Percentiles rank a stretch among this genome's conserved stretches.
Conservation (phyloP, 139 green algal genomes). For the Closterium sp. region DNA sequence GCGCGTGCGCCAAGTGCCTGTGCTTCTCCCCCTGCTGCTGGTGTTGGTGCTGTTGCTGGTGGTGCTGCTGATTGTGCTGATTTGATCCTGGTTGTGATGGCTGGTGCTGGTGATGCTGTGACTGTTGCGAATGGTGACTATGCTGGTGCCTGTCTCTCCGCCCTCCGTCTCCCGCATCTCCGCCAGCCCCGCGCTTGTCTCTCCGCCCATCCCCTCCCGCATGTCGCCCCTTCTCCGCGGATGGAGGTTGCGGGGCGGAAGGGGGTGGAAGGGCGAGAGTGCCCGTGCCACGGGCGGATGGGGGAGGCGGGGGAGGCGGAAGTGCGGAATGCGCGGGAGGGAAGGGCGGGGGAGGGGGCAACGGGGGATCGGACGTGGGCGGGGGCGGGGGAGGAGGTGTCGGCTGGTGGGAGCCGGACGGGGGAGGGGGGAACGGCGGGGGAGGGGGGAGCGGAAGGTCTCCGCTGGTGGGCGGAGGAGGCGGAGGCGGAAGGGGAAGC, state of each 20-base stretch:
- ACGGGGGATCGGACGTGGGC: background rate
- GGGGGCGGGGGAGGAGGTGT: background rate
- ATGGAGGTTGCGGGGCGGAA: background rate
- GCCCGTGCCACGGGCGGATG: background rate
- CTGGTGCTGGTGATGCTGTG: background rate
- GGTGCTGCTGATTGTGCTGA: background rate
- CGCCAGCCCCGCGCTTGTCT: background rate
- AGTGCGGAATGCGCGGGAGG: background rate
- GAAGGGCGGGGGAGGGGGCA: background rate
- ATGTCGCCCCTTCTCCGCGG: background rate
- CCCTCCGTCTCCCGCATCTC: background rate
- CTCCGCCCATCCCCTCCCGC: background rate
- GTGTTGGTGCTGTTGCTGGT: background rate
- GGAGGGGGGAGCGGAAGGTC: background rate
- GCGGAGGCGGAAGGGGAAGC: background rate
- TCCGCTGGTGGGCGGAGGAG: background rate
- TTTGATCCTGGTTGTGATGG: background rate
- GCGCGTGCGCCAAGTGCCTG: background rate
- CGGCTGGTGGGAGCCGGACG: background rate
- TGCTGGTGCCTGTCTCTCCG: background rate
- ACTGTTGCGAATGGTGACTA: background rate
- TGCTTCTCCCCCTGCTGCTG: background rate
- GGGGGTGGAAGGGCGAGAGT: background rate
- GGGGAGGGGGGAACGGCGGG: background rate
- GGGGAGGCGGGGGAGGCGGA: background rate